Base-by-base conservation (phyloP, 352 stramenopile genomes). In the Pythium monospermum region DNA sequence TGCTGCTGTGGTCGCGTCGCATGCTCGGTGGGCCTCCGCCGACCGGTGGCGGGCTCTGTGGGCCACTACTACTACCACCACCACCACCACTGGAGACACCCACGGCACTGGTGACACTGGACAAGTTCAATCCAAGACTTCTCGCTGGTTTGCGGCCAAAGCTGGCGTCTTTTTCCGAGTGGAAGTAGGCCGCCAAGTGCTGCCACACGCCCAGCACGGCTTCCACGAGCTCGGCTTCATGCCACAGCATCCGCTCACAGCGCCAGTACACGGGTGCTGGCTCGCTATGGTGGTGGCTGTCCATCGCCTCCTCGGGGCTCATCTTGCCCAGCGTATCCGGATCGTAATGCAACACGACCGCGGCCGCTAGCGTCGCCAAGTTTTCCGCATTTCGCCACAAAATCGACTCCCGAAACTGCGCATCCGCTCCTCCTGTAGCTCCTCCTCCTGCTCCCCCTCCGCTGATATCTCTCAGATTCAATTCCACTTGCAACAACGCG, bases 261-360 rank as follows among this genome's bases (percentile, higher is more conserved):
- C 77, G 85, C 82, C 82, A 93, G 49, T 87, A 93, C 0, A 87
- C 73, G 18, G 64, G 38, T 10, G 61, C 53, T 12, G 37, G 28
- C n/a, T 36, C 22, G 22, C 22, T 60, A n/a, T n/a, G n/a, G n/a
- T n/a, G n/a, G 30, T 30, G n/a, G 18, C 13, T 37, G 35, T 60
- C 53, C 23, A 12, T 19, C 19, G 21, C 31, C 11, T 26, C 40
- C 27, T 59, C 68, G 19, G 73, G 78, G 48, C 80, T 79, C 22
- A 86, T 60, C n/a, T 53, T 48, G 16, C 79, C 75, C 0, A 88
- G 60, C 7, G 77, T 85, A 49, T 89, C 77, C 2, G 82, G 82
- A 41, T 93, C 79, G 42, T 91, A 93, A 45, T 93, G 82, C 19
- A 93, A 63, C 7, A 90, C 82, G n/a, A 91, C 77, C 25, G 79